These are phyloP conservation scores for Ascochyta lentis DNA, from an alignment of 2,329 filamentous ascomycete genomes.

Conservation along the genomic window DNA sequence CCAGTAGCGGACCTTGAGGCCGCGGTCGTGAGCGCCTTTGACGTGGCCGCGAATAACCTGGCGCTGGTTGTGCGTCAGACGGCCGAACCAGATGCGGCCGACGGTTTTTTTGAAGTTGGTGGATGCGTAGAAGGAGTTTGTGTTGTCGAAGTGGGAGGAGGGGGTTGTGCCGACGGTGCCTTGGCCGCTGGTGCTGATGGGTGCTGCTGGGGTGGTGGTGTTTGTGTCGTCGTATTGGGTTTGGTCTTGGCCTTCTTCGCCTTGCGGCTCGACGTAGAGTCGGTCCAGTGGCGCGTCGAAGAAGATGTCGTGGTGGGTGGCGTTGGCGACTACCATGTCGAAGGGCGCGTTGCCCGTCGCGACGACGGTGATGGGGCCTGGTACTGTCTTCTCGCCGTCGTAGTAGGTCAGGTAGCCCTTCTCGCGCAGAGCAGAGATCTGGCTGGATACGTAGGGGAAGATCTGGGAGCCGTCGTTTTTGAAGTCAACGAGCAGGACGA, in stretches of 20 bases:
- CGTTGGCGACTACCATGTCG: constrained; percentile 54
- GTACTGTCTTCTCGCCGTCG: constrained; percentile 52
- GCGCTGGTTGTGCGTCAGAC: constrained; percentile 56
- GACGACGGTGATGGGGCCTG: constrained; percentile 59
- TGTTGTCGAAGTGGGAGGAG: constrained; percentile 47
- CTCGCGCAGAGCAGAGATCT: constrained; percentile 57
- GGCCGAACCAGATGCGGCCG: constrained; percentile 58
- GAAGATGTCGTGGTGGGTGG: constrained; percentile 61
- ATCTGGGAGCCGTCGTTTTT: constrained; percentile 49
- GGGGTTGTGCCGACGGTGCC: constrained; percentile 53
- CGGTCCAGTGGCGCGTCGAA: constrained; percentile 59
- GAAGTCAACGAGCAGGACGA: constrained; percentile 62
- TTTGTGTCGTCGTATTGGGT: constrained; percentile 9
- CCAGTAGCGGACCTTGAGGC: constrained; percentile 65
- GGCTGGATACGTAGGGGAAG: constrained; percentile 47
- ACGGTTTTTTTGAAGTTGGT: constrained; percentile 63
- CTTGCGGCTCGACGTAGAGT: constrained; percentile 43
- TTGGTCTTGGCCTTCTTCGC: constrained; percentile 2
- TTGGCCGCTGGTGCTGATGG: constrained; percentile 46
- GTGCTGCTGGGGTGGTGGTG: background rate
- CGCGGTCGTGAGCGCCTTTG: constrained; percentile 57
- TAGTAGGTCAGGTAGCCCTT: constrained; percentile 60
- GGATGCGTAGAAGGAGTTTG: constrained; percentile 72
- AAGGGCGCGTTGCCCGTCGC: constrained; percentile 62
- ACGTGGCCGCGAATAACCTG: constrained; percentile 60